Evolutionary conservation across 495 filamentous ascomycete genomes (phyloP), one percentile per base, ranked within the genome.

Genomic region (Aspergillus nanangensis): DNA sequence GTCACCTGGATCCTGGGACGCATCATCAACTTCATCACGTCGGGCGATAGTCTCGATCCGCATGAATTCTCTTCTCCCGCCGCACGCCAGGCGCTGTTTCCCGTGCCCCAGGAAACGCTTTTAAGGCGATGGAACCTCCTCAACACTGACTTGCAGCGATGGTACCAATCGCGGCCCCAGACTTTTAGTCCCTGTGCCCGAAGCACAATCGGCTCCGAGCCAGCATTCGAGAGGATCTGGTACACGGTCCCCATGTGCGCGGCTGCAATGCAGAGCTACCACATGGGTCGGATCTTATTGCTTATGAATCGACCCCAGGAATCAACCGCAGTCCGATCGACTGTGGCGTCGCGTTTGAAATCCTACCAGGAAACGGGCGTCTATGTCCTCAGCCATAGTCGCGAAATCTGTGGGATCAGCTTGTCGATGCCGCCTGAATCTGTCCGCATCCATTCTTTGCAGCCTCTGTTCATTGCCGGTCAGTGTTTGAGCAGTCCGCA

Each of bases 401-500:
- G 54, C 3, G 43, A 57, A 19, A 48, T 55, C 4, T 61, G 57
- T 39, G 51, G 57, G 1, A 57, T 61, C 11, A 61, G 51, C 25
- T 49, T 57, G 22, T 51, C 53, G 0, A 50, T 45, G 40, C 35
- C 48, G n/a, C 43, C 53, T 7, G 54, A 57, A 38, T 23, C 57
- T 2, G 21, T 57, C 1, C 40, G 51, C 11, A 23, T 52, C 4
- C 45, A 61, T 32, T 52, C 57, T 25, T 48, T 61, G 13, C 57
- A 61, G 24, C 47, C 53, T 23, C 25, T 61, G n/a, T 61, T 57
- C 39, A 54, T 57, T 21, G 57, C 57, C 19, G 54, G 53, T 1
- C 54, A 61, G 44, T 57, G 13, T 51, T 61, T 31, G 29, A 58
- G 29, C 43, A 47, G 17, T n/a, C 24, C n/a, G 3, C 41, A 19